Base-by-base conservation (phyloP, 2,329 filamentous ascomycete genomes). In the Neonectria punicea region DNA sequence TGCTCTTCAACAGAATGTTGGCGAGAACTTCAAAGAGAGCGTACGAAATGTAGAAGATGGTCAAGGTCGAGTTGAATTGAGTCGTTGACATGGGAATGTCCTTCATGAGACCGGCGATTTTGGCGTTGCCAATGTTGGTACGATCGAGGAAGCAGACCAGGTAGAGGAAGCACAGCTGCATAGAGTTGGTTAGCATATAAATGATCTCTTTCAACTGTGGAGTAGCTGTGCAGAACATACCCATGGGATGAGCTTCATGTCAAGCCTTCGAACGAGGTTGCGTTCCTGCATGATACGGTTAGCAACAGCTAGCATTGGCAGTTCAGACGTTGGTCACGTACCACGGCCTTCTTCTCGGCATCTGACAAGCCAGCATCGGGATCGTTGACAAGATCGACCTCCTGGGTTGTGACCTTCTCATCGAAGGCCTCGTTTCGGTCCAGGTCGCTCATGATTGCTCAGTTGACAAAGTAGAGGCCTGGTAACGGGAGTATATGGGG, bases 41-140 rank as follows among this genome's bases (percentile, higher is more conserved):
- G 76, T 97, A 97, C 0, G 92, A 93, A 54, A 97, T 85, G 81
- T 97, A 97, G 82, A 97, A 97, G 71, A 97, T 91, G 36, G 92
- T 93, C 8, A 97, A 83, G 0, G 90, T 87, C 22, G 87, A 84
- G 77, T 94, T 94, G 81, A 94, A 97, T 74, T 92, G 83, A 6
- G 83, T 79, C 2, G 86, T 84, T 0, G 84, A 85, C 83, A 95
- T 87, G 34, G 85, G 69, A 16, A 96, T 80, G 62, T 92, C 89
- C 11, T 83, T 70, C 30, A 79, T 69, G 11, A 89, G 78, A 54
- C 83, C 80, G 25, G 85, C 86, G 64, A 90, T 86, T 69, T 88
- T 89, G 41, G 88, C 93, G 79, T 86, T 86, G 49, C 92, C 92
- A 64, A 94, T 92, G 73, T 96, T 95, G 28, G 93, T 94, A 14